Percentiles rank a stretch among this genome's conserved stretches.
These are phyloP conservation scores for Leccinellum luteum DNA, from an alignment of 768 basidiomycete species.

Conservation along the genomic window DNA sequence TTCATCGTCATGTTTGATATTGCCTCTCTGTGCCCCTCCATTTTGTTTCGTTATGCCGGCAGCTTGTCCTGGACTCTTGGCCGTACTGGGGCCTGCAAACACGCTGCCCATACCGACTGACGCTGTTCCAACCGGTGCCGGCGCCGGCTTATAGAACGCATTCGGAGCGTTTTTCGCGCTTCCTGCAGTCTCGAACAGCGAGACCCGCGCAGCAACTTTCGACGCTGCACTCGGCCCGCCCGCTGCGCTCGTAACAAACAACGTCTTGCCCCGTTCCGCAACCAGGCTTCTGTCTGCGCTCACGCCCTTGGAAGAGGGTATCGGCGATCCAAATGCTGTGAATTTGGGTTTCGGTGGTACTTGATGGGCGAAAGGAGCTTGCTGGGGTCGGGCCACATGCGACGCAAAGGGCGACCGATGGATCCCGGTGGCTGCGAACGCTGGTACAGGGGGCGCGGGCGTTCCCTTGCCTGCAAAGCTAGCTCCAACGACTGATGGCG, in stretches of 20 bases:
- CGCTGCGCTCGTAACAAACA: conserved; percentile 8
- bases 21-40: neutral
- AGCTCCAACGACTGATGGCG: conserved; percentile 2
- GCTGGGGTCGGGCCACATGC: conserved; percentile 2
- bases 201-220: conserved; percentile 15
- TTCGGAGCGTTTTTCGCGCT: conserved; percentile 56
- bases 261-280: conserved; percentile 14
- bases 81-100: neutral
- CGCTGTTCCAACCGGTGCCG: conserved; percentile 3
- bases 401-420: conserved; percentile 1
- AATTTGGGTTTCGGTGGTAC: conserved; percentile 20
- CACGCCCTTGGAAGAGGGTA: conserved; percentile 6
- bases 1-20: conserved; percentile 5
- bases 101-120: conserved; percentile 2
- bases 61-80: neutral
- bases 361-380: neutral
- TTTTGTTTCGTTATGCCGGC: neutral
- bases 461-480: conserved; percentile 7
- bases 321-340: conserved; percentile 27
- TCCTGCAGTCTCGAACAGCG: conserved; percentile 42
- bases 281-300: conserved; percentile 8
- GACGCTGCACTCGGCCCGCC: neutral
- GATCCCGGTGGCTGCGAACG: neutral
- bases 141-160: conserved; percentile 64
- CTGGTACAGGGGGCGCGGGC: neutral